Evolutionary conservation across 2,329 filamentous ascomycete species (phyloP).

Genomic region (Colletotrichum navitas): DNA sequence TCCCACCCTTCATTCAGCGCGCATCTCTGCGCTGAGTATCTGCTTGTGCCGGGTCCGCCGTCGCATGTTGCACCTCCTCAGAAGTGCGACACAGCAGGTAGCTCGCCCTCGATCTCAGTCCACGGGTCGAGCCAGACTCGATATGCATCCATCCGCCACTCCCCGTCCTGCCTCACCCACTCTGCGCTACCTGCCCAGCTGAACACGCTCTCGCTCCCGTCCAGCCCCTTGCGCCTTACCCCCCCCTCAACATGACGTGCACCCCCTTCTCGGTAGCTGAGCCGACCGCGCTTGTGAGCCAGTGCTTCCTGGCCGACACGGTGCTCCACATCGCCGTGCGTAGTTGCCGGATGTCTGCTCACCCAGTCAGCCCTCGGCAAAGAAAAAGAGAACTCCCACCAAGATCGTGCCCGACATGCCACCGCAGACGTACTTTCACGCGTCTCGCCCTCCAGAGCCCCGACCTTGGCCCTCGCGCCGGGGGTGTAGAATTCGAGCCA

Average conservation of each 20-base stretch:
- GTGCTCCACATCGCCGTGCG: constrained; percentile 36
- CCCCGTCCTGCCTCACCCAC: constrained; percentile 35
- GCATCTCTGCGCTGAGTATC: background rate
- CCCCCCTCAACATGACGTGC: constrained; percentile 40
- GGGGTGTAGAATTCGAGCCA: constrained; percentile 38
- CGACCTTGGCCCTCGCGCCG: constrained; percentile 35
- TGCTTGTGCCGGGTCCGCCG: background rate
- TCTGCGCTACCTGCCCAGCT: constrained; percentile 42
- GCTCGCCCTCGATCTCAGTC: constrained; percentile 32
- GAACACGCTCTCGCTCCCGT: constrained; percentile 24
- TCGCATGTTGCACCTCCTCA: constrained; percentile 19
- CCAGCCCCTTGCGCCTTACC: constrained; percentile 35
- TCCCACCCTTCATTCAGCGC: background rate
- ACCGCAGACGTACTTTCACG: constrained; percentile 28
- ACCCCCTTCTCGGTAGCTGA: constrained; percentile 26
- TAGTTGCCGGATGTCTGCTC: constrained; percentile 32
- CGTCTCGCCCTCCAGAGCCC: constrained; percentile 20
- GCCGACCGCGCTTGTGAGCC: constrained; percentile 39
- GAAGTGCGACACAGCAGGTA: constrained; percentile 28
- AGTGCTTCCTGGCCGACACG: constrained; percentile 39
- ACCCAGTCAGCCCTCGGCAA: constrained; percentile 24
- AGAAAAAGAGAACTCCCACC: background rate
- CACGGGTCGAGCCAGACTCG: constrained; percentile 41
- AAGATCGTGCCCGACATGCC: background rate
- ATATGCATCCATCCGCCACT: constrained; percentile 41